Evolutionary conservation across 106 monocot species (phyloP).

Genomic region (Allium sativum): DNA sequence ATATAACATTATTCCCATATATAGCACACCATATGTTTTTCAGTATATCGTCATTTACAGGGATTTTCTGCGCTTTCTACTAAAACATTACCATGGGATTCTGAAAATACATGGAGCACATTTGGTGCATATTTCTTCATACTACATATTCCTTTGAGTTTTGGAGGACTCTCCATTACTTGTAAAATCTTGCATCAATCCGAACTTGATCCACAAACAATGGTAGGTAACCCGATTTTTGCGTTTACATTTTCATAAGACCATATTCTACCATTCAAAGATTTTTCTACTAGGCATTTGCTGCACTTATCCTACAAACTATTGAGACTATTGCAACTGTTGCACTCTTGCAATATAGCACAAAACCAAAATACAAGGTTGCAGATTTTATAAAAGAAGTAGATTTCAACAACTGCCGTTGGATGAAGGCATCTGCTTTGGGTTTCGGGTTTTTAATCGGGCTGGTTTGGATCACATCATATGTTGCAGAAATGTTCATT

Average conservation of each 20-base stretch:
- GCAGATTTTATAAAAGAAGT: constrained; percentile 26
- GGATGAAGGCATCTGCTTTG: constrained; percentile 36
- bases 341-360: constrained; percentile 35
- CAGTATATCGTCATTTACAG: constrained; percentile 20
- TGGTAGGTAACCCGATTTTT: constrained; percentile 19
- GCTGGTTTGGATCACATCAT: constrained; percentile 39
- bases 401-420: constrained; percentile 30
- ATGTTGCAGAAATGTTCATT: constrained; percentile 47
- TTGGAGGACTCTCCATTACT: constrained; percentile 58
- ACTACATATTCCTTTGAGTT: constrained; percentile 79
- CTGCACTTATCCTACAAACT: constrained; percentile 37
- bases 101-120: constrained; percentile 46
- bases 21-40: background rate
- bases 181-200: constrained; percentile 38
- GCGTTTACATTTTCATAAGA: too few species aligned
- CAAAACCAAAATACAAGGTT: constrained; percentile 17
- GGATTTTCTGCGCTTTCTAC: constrained; percentile 42
- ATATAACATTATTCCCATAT: background rate
- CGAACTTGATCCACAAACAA: constrained; percentile 49
- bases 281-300: constrained; percentile 24
- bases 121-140: constrained; percentile 66
- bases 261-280: background rate
- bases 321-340: constrained; percentile 35
- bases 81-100: constrained; percentile 53
- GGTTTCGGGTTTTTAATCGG: constrained; percentile 36